Evolutionary conservation across 2,329 filamentous ascomycete species (phyloP).

Genomic region (Fusarium algeriense): DNA sequence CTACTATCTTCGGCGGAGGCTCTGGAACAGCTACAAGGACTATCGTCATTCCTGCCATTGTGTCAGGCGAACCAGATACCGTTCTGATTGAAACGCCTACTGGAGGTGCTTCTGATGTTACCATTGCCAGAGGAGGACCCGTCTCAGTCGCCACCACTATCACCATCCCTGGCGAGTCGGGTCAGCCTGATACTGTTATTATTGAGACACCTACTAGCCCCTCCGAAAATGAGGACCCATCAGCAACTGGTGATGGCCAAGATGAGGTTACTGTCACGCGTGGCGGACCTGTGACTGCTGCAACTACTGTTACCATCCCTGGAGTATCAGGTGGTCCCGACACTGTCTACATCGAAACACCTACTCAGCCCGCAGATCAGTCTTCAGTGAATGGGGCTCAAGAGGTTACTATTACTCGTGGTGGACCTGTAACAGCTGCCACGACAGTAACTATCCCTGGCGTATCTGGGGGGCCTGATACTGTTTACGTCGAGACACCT

Average conservation of each 20-base stretch:
- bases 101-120: neutral
- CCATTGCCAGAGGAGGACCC: slow-evolving; percentile 10
- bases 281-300: neutral
- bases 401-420: neutral
- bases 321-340: neutral
- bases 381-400: neutral
- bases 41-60: neutral
- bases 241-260: neutral
- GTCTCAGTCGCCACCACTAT: neutral
- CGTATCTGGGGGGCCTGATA: slow-evolving; percentile 1
- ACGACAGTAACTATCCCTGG: neutral
- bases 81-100: slow-evolving; percentile 15
- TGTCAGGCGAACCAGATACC: slow-evolving; percentile 8
- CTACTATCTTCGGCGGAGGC: slow-evolving; percentile 8
- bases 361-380: neutral
- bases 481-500: neutral
- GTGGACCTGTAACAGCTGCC: neutral
- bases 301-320: neutral
- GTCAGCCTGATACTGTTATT: neutral
- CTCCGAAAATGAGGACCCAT: neutral
- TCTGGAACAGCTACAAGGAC: neutral
- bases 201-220: slow-evolving; percentile 1
- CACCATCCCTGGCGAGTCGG: neutral
- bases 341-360: slow-evolving; percentile 1
- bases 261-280: neutral